Evolutionary conservation across 768 basidiomycete species (phyloP).

Genomic region (Leccinum barrowsii): DNA sequence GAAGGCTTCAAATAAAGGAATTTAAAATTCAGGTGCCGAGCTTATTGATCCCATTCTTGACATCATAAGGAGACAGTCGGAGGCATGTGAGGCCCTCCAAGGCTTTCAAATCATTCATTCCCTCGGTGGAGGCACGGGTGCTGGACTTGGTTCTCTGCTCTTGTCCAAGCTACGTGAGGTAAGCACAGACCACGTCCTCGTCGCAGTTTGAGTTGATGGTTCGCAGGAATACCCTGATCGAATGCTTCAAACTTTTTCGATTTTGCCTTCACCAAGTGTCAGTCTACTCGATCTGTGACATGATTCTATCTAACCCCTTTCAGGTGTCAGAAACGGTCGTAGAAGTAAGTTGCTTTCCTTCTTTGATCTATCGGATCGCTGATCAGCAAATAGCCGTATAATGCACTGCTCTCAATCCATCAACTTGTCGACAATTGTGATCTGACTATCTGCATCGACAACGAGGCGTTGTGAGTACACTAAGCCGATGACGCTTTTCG

Average conservation of each 20-base stretch:
- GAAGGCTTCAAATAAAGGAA: neutral
- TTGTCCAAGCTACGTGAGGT: slow-evolving; percentile 81
- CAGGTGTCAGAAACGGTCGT: slow-evolving; percentile 49
- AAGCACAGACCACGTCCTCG: slow-evolving; percentile 16
- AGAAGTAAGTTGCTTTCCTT: slow-evolving; percentile 37
- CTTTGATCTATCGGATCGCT: slow-evolving; percentile 1
- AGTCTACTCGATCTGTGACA: slow-evolving; percentile 8
- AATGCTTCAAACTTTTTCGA: slow-evolving; percentile 51
- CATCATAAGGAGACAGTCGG: slow-evolving; percentile 73
- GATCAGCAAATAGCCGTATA: slow-evolving; percentile 59
- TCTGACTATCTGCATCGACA: slow-evolving; percentile 80
- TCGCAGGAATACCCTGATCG: slow-evolving; percentile 54
- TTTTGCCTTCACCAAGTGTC: slow-evolving; percentile 56
- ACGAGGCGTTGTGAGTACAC: slow-evolving; percentile 69
- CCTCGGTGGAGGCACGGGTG: slow-evolving; percentile 88
- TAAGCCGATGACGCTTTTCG: neutral
- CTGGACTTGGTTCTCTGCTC: slow-evolving; percentile 79
- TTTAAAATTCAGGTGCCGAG: slow-evolving; percentile 65
- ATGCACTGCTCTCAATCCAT: slow-evolving; percentile 78
- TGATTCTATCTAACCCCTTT: slow-evolving; percentile 9
- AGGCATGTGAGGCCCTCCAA: slow-evolving; percentile 81
- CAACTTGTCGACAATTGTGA: slow-evolving; percentile 90
- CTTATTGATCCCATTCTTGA: slow-evolving; percentile 85
- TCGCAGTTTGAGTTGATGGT: neutral
- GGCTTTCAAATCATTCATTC: slow-evolving; percentile 90